A percentile compares a stretch with the other conserved stretches of the same genome.
phyloP scores from a whole-genome alignment of 2,329 filamentous ascomycete genomes.

The Penicillium polonicum region DNA sequence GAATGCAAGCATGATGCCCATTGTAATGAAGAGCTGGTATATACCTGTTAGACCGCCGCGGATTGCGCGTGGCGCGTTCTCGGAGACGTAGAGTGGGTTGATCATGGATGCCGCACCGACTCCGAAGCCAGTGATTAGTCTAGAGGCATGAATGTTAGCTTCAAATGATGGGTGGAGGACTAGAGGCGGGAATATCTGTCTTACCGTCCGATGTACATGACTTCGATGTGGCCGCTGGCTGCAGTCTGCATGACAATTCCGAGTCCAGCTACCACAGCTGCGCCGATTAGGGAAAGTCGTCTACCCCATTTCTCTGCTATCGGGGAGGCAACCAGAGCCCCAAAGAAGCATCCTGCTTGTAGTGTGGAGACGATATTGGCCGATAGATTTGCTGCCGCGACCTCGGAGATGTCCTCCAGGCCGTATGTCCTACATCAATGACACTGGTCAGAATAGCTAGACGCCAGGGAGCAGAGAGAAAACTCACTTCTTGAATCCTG shows the following conservation, averaged over 20 bases:
- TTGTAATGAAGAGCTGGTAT: slow-evolving; percentile 59
- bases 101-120: slow-evolving; percentile 56
- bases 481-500: slow-evolving; percentile 55
- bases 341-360: slow-evolving; percentile 67
- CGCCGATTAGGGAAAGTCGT: slow-evolving; percentile 54
- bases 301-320: slow-evolving; percentile 53
- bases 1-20: slow-evolving; percentile 44
- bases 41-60: slow-evolving; percentile 60
- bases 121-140: slow-evolving; percentile 53
- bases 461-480: neutral
- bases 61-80: slow-evolving; percentile 59
- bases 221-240: slow-evolving; percentile 58
- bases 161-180: neutral
- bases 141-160: slow-evolving; percentile 17
- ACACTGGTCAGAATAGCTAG: slow-evolving; percentile 16
- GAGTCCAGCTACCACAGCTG: slow-evolving; percentile 57
- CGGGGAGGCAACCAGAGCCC: slow-evolving; percentile 53
- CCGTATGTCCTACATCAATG: slow-evolving; percentile 51
- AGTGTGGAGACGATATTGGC: slow-evolving; percentile 71
- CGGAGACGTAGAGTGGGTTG: slow-evolving; percentile 60
- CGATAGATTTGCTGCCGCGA: slow-evolving; percentile 54
- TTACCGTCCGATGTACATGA: slow-evolving; percentile 66
- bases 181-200: slow-evolving; percentile 15
- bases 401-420: slow-evolving; percentile 42
- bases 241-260: slow-evolving; percentile 65